Conservation (phyloP, 2,329 filamentous ascomycete species). For the Pseudonectria buxi region DNA sequence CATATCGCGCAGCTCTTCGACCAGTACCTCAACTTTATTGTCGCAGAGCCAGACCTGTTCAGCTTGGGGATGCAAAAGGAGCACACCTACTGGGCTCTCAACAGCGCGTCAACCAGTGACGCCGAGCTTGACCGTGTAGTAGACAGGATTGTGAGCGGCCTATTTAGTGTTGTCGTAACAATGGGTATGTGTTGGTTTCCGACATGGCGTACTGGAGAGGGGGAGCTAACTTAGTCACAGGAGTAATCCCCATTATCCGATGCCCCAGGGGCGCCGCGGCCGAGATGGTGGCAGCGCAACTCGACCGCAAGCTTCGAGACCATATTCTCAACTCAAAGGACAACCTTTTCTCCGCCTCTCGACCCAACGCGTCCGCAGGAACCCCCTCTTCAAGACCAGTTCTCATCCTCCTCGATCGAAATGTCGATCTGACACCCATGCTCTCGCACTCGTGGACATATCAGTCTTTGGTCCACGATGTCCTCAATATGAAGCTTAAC, state of each 20-base stretch:
- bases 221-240: conserved; percentile 34
- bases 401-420: conserved; percentile 87
- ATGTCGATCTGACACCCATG: conserved; percentile 95
- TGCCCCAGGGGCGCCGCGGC: conserved; percentile 90
- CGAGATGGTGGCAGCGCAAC: conserved; percentile 87
- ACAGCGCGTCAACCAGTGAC: conserved; percentile 85
- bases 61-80: conserved; percentile 87
- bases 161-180: conserved; percentile 98
- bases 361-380: conserved; percentile 46
- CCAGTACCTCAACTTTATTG: conserved; percentile 96
- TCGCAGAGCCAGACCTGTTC: conserved; percentile 91
- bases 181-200: conserved; percentile 61
- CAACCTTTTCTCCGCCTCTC: conserved; percentile 77
- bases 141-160: conserved; percentile 84
- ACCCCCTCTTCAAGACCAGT: conserved; percentile 76
- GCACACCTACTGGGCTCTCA: conserved; percentile 91
- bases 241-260: conserved; percentile 88
- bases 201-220: too few relatives aligned
- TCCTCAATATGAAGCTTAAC: conserved; percentile 61
- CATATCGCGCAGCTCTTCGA: conserved; percentile 89
- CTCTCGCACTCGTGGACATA: conserved; percentile 85
- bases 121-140: conserved; percentile 82
- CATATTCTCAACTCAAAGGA: conserved; percentile 97
- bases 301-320: conserved; percentile 92
- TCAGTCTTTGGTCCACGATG: conserved; percentile 72